Conservation (phyloP, 2,329 filamentous ascomycete genomes). For the Penicillium sp. region DNA sequence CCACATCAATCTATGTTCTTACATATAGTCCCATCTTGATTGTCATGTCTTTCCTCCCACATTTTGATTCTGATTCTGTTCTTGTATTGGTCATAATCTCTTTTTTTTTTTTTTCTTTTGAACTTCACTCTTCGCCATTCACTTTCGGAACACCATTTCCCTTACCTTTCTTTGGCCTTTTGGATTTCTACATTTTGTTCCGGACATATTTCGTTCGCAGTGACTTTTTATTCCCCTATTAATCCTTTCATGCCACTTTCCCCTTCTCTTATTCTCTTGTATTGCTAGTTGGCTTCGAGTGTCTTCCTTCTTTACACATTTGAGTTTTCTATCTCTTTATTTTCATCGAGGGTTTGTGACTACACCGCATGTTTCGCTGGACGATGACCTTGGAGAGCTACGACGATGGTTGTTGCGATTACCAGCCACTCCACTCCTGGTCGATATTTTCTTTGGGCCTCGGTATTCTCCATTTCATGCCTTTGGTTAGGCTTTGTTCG, state of each 20-base stretch:
- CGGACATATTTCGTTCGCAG: conserved; percentile 28
- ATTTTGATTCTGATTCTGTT: conserved; percentile 26
- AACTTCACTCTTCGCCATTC: conserved; percentile 20
- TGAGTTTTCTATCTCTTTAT: conserved; percentile 19
- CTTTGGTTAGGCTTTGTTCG: conserved; percentile 18
- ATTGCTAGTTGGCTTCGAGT: conserved; percentile 42
- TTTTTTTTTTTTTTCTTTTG: conserved; percentile 22
- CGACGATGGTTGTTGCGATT: not conserved
- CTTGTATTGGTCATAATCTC: conserved; percentile 35
- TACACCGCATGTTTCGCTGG: conserved; percentile 8
- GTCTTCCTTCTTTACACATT: conserved; percentile 23
- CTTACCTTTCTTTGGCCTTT: conserved; percentile 24
- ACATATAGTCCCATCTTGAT: conserved; percentile 21
- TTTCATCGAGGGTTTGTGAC: conserved; percentile 9
- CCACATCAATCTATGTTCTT: conserved; percentile 18
- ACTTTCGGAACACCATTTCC: conserved; percentile 17
- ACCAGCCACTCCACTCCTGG: not conserved
- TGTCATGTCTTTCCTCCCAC: conserved; percentile 18
- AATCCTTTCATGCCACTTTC: conserved; percentile 26
- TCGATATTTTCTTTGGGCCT: not conserved
- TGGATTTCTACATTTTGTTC: conserved; percentile 22
- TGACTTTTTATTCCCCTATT: conserved; percentile 28
- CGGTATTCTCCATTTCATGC: conserved; percentile 3
- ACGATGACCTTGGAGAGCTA: conserved; percentile 6
- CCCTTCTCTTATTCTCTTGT: conserved; percentile 34